phyloP scores from a whole-genome alignment of 179 eudicot species.

The Silene vulgaris region DNA sequence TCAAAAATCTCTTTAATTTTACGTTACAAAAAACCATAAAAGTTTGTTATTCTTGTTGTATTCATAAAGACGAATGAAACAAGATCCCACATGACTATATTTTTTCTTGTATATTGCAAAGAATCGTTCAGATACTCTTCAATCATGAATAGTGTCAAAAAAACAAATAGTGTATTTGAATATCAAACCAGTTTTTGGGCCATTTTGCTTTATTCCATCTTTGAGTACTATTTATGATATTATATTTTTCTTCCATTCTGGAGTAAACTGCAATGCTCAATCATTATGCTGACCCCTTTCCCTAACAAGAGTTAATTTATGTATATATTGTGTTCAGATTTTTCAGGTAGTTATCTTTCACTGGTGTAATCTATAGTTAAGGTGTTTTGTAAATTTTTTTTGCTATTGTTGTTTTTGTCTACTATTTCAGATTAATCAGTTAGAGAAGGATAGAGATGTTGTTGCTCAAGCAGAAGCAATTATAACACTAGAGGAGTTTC shows the following conservation, averaged over 20 bases:
- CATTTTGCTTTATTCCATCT: too few species aligned
- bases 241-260: too few species aligned
- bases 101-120: too few species aligned
- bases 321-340: neutral
- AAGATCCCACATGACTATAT: too few species aligned
- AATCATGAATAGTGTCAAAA: too few species aligned
- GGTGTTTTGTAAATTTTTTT: neutral
- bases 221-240: neutral
- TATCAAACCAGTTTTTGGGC: too few species aligned
- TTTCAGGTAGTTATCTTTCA: neutral
- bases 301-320: neutral
- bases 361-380: neutral
- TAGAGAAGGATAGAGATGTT: conserved; percentile 98
- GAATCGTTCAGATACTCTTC: too few species aligned
- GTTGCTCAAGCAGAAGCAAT: conserved; percentile 96
- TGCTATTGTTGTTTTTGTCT: neutral
- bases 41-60: too few species aligned
- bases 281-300: neutral
- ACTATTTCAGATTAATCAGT: conserved; percentile 65
- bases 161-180: too few species aligned
- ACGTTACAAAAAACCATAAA: too few species aligned
- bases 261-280: neutral
- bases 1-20: too few species aligned
- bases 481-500: conserved; percentile 57
- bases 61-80: too few species aligned